Conservation (phyloP, 2,329 filamentous ascomycete genomes). For the Xylaria digitata region DNA sequence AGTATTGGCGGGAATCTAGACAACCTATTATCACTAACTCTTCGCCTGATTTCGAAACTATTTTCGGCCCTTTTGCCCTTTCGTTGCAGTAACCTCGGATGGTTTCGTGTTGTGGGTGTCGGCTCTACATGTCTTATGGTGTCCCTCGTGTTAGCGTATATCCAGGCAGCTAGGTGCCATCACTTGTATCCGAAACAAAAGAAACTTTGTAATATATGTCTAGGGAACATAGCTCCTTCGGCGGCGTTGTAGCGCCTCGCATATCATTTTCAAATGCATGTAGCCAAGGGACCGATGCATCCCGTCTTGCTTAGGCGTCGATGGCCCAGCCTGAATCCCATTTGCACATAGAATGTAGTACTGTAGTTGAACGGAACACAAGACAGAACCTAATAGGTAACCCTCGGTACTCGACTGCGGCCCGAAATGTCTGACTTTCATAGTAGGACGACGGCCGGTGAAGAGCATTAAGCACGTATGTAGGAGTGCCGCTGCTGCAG, state of each 20-base stretch:
- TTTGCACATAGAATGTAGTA: background rate
- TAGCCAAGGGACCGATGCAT: slow-evolving; percentile 7
- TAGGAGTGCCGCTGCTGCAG: slow-evolving; percentile 2
- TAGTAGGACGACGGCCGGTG: background rate
- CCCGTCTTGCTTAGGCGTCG: background rate
- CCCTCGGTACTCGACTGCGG: background rate
- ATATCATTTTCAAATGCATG: slow-evolving; percentile 13
- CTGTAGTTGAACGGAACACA: background rate
- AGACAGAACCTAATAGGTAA: background rate
- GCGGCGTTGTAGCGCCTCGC: too few species aligned
- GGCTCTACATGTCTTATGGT: background rate
- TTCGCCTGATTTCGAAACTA: too few species aligned
- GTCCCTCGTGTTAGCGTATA: background rate
- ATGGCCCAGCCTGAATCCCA: too few species aligned
- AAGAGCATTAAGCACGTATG: background rate
- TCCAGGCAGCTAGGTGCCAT: background rate
- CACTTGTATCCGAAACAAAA: background rate
- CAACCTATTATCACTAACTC: background rate
- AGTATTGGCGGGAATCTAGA: background rate
- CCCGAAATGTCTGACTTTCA: background rate
- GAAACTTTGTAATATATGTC: background rate
- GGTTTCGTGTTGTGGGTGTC: background rate
- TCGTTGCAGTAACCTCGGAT: background rate
- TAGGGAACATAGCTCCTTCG: background rate
- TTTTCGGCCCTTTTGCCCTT: background rate